Base-by-base conservation (phyloP, 805 yeast species). In the Kuraishia borneana region DNA sequence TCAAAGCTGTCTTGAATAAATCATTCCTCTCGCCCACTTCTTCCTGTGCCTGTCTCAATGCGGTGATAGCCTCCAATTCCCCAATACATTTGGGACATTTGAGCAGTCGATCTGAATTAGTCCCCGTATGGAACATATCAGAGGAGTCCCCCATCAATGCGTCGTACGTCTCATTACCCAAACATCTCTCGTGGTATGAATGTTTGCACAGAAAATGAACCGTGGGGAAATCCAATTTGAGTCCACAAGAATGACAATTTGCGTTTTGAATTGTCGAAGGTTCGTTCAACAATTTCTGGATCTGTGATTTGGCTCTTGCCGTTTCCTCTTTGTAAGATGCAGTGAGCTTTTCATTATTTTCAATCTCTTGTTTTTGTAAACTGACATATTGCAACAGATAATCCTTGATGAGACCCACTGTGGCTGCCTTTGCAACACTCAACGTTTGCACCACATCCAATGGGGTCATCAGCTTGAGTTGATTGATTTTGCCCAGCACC, bases 121-220 rank as follows among this genome's bases (percentile, higher is more conserved):
- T 30, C 33, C 32, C 12, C 30, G 26, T 8, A 19, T 19, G 5
- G 37, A 38, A 2, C 37, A 34, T 5, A 40, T 42, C 13, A 14
- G 38, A 29, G 6, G 27, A 31, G 16, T 52, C 54, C 12, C 12
- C 12, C 25, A 9, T 12, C 10, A 9, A 9, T 22, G 40, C 46
- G 14, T 44, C 48, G 13, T 37, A 42, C 14, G 50, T 54, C 26
- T 63, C 70, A 29, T 74, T 76, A 33, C 64, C 65, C 18, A 85
- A 55, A 50, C 98, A 92, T 30, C 80, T 63, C 44, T 80, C 83
- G 49, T 92, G 97, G 49, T 73, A 87, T 3, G 92, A 74, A 48
- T 92, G 98, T 21, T 68, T 67, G 58, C 98, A 92, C 42, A 75
- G 71, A 60, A 89, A 92, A 46, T 83, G 94, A 1, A 83, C 71